Base-by-base conservation (phyloP, 106 monocot genomes). In the Chionographis japonica region DNA sequence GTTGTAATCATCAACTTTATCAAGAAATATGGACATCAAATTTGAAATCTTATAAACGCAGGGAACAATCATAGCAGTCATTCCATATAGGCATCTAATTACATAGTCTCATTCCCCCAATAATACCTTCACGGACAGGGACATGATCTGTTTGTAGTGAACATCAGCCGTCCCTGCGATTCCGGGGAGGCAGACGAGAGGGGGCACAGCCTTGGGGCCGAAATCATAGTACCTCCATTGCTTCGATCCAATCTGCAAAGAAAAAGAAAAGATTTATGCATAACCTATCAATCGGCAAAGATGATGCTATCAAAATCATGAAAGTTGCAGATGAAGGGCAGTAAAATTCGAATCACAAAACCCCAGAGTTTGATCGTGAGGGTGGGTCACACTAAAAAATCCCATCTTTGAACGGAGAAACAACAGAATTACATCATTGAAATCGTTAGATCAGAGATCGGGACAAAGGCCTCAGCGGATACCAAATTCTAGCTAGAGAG, bases 141-240 rank as follows among this genome's bases (percentile, higher is more conserved):
- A 82, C 87, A 97, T 82, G 51, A 97, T 90, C 72, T 97, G 97
- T 70, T 92, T 97, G 80, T 97, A 97, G 72, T 92, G 92, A n/a
- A 97, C 92, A 87, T 97, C 97, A 61, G 97, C 89, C 54, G 92
- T 92, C 68, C 97, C 97, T 16, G 97, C 89, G 58, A 97, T 86
- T 50, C 97, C 97, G 46, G 97, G 92, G 67, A 97, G 77, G 62
- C 97, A 97, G 62, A 97, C 62, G 51, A 97, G 87, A 1, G 97
- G 92, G 46, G 89, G 84, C 62, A 92, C 89, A 36, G 56, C n/a
- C 62, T 92, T 97, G 38, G 97, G 97, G 40, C 97, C 92, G 78
- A 87, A 97, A 72, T 97, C 97, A 79, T 92, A 97, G 69, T 97
- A 97, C 54, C 92, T 84, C 97, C 97, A 97, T 51, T 76, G 84